Evolutionary conservation across 192 early-diverging fungal species (phyloP).

Genomic region (Coemansia sp.): DNA sequence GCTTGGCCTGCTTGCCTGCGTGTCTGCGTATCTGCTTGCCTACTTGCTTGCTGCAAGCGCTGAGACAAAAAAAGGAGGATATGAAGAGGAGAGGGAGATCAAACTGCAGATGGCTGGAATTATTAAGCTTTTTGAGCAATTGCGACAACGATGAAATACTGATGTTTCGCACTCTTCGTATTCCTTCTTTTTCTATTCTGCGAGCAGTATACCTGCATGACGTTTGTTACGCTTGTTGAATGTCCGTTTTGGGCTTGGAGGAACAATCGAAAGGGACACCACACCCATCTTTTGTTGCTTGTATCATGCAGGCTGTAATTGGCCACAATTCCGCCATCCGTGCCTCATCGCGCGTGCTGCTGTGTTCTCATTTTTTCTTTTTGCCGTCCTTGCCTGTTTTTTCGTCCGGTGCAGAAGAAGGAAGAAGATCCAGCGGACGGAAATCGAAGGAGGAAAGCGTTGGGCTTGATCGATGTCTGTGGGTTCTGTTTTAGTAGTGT

Average conservation of each 20-base stretch:
- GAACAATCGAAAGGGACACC: constrained; percentile 1
- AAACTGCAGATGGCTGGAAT: too few relatives aligned
- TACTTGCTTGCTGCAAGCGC: too few relatives aligned
- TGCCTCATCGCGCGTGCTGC: constrained; percentile 2
- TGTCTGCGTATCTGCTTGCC: too few relatives aligned
- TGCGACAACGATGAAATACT: too few relatives aligned
- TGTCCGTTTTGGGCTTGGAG: background rate
- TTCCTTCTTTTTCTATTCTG: background rate
- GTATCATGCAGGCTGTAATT: constrained; percentile 5
- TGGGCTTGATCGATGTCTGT: background rate
- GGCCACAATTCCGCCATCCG: constrained; percentile 8
- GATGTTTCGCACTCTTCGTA: too few relatives aligned
- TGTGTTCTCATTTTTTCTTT: background rate
- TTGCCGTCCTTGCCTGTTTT: background rate
- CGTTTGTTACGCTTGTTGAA: background rate
- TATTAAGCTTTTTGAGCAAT: too few relatives aligned
- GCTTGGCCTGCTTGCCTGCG: too few relatives aligned
- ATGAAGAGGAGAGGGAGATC: too few relatives aligned
- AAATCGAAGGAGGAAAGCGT: too few relatives aligned
- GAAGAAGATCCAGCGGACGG: too few relatives aligned
- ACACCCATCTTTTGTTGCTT: background rate
- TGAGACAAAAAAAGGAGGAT: too few relatives aligned
- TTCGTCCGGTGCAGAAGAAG: background rate
- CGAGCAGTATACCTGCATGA: background rate
- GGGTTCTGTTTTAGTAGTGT: background rate